Conservation (phyloP, 2,329 filamentous ascomycete species). For the Epichloe glyceriae region DNA sequence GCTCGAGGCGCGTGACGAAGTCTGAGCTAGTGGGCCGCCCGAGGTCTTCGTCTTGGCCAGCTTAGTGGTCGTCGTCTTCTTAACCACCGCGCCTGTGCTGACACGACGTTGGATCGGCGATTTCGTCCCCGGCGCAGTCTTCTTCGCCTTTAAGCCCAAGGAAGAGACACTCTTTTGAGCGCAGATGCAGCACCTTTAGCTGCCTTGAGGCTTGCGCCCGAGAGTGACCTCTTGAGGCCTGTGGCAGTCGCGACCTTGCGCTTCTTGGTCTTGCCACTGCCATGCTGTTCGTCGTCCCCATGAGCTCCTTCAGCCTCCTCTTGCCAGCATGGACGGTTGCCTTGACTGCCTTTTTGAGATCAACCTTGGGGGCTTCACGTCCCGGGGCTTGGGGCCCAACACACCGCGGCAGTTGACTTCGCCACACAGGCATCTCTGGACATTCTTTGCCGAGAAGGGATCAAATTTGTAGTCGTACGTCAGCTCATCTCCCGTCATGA, state of each 20-base stretch:
- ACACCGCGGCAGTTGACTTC: constrained; percentile 51
- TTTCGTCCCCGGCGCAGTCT: constrained; percentile 5
- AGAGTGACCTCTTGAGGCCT: constrained; percentile 22
- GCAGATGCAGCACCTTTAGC: constrained; percentile 24
- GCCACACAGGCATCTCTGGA: constrained; percentile 53
- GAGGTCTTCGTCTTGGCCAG: constrained; percentile 8
- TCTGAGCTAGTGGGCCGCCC: constrained; percentile 2
- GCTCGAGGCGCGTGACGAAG: constrained; percentile 8
- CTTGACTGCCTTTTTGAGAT: constrained; percentile 26
- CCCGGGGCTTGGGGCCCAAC: constrained; percentile 47
- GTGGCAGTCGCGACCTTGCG: constrained; percentile 23
- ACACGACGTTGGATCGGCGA: constrained; percentile 13
- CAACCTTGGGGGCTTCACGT: constrained; percentile 37
- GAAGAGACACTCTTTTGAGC: constrained; percentile 21
- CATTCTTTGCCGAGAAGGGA: constrained; percentile 55
- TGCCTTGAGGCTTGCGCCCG: constrained; percentile 22
- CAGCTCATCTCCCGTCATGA: constrained; percentile 89
- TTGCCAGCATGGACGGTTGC: constrained; percentile 35
- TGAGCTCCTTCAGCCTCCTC: constrained; percentile 41
- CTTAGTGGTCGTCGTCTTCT: constrained; percentile 16
- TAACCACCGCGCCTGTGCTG: constrained; percentile 14
- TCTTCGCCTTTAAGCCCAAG: constrained; percentile 12
- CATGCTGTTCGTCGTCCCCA: constrained; percentile 26
- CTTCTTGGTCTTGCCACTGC: constrained; percentile 36
- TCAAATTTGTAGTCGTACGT: constrained; percentile 83